Evolutionary conservation across 345 rosid species (phyloP), one percentile per base, ranked within the genome.

Genomic region (Murraya paniculata): DNA sequence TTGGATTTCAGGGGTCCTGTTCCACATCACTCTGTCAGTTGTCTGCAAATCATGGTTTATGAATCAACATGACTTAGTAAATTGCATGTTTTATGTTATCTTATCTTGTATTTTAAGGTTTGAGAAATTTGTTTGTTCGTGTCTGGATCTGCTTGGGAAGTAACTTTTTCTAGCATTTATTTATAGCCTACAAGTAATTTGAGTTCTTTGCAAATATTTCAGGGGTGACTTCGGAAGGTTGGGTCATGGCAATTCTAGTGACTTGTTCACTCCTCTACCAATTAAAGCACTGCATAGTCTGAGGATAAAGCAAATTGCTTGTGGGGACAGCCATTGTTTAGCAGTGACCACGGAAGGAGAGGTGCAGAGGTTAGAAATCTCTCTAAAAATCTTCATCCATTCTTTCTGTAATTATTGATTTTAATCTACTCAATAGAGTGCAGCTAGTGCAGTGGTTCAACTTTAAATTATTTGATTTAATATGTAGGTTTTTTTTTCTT

Each of bases 211-310:
- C 72, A 73, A 66, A 64, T 64, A 66, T 69, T 67, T 45, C 88
- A 96, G 99, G 99, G 99, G 99, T 78, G 99, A 96, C 81, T 93
- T 96, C 73, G 99, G 99, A 82, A 91, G 99, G 89, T 80, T 96
- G 79, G 99, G 99, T 10, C 99, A 96, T 86, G 99, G 99, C 30
- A 93, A 94, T 86, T 92, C 97, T 3, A 92, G 92, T 74, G 99
- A 96, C 86, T 82, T 94, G 80, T 96, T 96, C 84, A 91, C 93
- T 78, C 99, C 99, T 9, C 89, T 85, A 78, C 99, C 98, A 9
- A 88, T 96, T 57, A 91, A 91, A 86, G 91, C 93, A 64, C 83
- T 96, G 53, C 89, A 89, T 33, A 95, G 98, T 76, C 41, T 92
- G 82, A 87, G 56, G 84, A 91, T 96, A 22, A 96, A 86, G 88